A percentile compares a stretch with the other conserved stretches of the same genome.
These are phyloP conservation scores for Yueomyces sp. DNA, from an alignment of 1,139 yeast species.

Conservation along the genomic window DNA sequence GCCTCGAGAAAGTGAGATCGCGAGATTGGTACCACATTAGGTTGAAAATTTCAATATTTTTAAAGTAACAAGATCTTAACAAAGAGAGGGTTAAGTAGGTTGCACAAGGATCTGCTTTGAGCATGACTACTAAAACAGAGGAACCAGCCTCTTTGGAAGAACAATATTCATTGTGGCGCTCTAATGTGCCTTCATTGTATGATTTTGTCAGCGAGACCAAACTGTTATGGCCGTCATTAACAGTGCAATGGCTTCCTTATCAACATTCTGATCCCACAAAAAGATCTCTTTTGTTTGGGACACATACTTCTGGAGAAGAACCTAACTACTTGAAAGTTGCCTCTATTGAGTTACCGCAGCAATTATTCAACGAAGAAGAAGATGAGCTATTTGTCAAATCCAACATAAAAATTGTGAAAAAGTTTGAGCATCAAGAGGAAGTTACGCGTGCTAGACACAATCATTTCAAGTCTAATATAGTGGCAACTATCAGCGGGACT, in stretches of 20 bases:
- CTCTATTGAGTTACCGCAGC: conserved; percentile 51
- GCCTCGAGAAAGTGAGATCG: too few species aligned
- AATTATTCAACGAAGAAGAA: conserved; percentile 7
- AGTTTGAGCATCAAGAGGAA: conserved; percentile 43
- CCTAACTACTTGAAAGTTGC: conserved; percentile 70
- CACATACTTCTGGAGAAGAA: conserved; percentile 77
- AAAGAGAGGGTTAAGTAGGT: background rate
- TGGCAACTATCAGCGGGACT: conserved; percentile 67
- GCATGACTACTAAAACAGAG: conserved; percentile 1
- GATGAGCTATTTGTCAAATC: conserved; percentile 27
- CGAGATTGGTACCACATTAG: too few species aligned
- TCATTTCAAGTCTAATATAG: conserved; percentile 55
- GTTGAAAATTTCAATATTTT: too few species aligned
- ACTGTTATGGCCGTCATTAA: conserved; percentile 68
- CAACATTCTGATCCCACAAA: conserved; percentile 12
- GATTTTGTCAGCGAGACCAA: conserved; percentile 73
- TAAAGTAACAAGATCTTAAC: background rate
- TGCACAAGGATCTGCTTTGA: background rate
- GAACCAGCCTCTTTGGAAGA: conserved; percentile 30
- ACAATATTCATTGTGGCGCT: conserved; percentile 68
- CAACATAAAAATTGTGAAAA: conserved; percentile 50
- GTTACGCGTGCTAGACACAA: conserved; percentile 74
- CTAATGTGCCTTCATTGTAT: conserved; percentile 68
- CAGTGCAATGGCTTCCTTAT: conserved; percentile 64
- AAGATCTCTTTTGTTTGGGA: conserved; percentile 53